Conservation (phyloP, 768 basidiomycete genomes). For the Mycena venus region DNA sequence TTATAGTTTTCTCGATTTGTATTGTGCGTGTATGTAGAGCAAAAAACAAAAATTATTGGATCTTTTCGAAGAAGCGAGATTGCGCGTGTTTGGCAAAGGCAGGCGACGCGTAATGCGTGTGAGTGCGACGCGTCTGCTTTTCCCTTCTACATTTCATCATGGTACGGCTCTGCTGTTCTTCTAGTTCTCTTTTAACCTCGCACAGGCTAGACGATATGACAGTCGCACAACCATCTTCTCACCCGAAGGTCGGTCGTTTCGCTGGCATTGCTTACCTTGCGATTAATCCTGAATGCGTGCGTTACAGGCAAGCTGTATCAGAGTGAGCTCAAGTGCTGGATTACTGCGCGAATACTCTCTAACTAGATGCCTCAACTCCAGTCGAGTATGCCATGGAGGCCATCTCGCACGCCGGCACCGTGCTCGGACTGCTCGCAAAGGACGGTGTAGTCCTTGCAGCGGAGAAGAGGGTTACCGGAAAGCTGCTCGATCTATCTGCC, state of each 20-base stretch:
- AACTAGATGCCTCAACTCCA: conserved; percentile 46
- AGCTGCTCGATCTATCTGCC: conserved; percentile 91
- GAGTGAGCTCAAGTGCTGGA: conserved; percentile 67
- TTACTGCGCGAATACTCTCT: conserved; percentile 15
- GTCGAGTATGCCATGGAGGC: conserved; percentile 99
- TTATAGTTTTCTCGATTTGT: conserved; percentile 18
- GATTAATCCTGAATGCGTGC: conserved; percentile 27
- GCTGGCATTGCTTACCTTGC: conserved; percentile 5
- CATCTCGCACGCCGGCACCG: conserved; percentile 95
- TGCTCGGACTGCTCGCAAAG: conserved; percentile 91
- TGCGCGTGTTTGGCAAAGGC: conserved; percentile 20
- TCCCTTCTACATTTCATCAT: conserved; percentile 55
- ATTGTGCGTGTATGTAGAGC: not conserved
- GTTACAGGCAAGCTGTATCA: conserved; percentile 93
- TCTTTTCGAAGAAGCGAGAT: not conserved
- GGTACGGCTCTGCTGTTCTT: conserved; percentile 37
- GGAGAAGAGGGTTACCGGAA: conserved; percentile 98
- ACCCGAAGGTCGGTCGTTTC: conserved; percentile 81
- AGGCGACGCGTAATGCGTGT: conserved; percentile 65
- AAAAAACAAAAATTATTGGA: not conserved
- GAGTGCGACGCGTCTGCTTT: conserved; percentile 60
- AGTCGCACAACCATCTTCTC: conserved; percentile 99
- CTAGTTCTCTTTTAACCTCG: conserved; percentile 1
- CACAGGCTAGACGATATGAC: conserved; percentile 93
- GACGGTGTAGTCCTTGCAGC: conserved; percentile 94